phyloP scores from a whole-genome alignment of 2,329 filamentous ascomycete genomes.

The Alternaria triticimaculans region DNA sequence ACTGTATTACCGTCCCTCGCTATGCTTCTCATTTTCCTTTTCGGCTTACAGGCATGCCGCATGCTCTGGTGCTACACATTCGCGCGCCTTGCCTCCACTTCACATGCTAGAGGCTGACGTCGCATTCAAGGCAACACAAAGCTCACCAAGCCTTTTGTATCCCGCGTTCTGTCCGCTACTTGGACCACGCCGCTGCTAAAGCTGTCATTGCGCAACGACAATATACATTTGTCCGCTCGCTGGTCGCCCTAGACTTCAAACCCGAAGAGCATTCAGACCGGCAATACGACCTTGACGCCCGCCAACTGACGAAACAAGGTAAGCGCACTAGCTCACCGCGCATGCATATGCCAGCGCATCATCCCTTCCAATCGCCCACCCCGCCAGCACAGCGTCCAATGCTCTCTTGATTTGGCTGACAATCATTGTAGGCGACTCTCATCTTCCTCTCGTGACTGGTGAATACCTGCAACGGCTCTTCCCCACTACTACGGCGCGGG shows the following conservation, averaged over 20 bases:
- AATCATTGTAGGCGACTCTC: conserved; percentile 42
- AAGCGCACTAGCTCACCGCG: conserved; percentile 44
- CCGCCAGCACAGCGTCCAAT: conserved; percentile 45
- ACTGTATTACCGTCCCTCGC: not conserved
- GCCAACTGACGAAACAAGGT: conserved; percentile 29
- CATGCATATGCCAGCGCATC: conserved; percentile 53
- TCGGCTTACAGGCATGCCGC: not conserved
- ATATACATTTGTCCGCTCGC: conserved; percentile 31
- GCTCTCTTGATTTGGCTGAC: conserved; percentile 41
- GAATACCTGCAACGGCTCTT: conserved; percentile 40
- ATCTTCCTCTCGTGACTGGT: conserved; percentile 41
- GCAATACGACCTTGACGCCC: conserved; percentile 5
- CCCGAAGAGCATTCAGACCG: conserved; percentile 24
- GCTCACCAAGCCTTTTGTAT: conserved; percentile 30
- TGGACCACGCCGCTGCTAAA: conserved; percentile 21
- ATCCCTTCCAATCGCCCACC: conserved; percentile 48
- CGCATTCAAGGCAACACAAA: conserved; percentile 29
- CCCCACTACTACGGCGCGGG: conserved; percentile 46
- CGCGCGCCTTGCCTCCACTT: conserved; percentile 14
- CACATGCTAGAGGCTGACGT: conserved; percentile 30
- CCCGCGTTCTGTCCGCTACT: conserved; percentile 27
- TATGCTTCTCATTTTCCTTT: not conserved
- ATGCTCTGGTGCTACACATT: conserved; percentile 6
- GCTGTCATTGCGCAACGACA: conserved; percentile 39
- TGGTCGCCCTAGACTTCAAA: conserved; percentile 26